phyloP scores from a whole-genome alignment of 2,329 filamentous ascomycete genomes.

The Sarocladiaceae sp. region DNA sequence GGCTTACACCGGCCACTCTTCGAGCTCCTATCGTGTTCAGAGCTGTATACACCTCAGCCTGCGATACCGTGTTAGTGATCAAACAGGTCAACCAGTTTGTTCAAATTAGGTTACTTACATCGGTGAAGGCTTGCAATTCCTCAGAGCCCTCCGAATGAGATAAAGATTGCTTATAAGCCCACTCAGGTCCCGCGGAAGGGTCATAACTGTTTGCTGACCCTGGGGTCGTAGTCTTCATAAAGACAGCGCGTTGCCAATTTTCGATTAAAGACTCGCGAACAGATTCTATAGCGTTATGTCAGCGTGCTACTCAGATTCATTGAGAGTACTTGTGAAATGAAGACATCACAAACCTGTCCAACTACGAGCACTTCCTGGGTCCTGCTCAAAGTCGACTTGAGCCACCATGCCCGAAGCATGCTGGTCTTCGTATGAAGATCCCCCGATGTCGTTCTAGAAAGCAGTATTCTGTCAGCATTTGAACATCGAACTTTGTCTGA shows the following conservation, averaged over 20 bases:
- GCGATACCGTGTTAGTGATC: background rate
- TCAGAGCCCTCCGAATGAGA: background rate
- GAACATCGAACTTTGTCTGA: too few relatives aligned
- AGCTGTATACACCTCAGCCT: constrained; percentile 17
- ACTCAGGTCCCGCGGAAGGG: background rate
- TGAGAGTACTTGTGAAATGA: background rate
- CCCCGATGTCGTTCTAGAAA: too few relatives aligned
- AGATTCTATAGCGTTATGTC: background rate
- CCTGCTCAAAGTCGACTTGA: background rate
- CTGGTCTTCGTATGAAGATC: too few relatives aligned
- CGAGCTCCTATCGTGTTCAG: constrained; percentile 17
- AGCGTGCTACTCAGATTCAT: background rate
- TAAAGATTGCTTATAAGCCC: background rate
- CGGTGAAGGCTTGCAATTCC: constrained; percentile 14
- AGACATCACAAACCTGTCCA: background rate
- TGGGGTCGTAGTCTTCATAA: background rate
- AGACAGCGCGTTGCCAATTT: background rate
- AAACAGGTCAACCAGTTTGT: background rate
- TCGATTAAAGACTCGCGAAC: background rate
- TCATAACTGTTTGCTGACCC: background rate
- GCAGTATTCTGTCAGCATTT: too few relatives aligned
- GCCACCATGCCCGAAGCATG: too few relatives aligned
- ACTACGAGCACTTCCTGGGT: constrained; percentile 10
- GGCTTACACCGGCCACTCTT: constrained; percentile 17
- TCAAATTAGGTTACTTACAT: constrained; percentile 13